Conservation (phyloP, 495 filamentous ascomycete genomes). For the Daldinia vernicosa region DNA sequence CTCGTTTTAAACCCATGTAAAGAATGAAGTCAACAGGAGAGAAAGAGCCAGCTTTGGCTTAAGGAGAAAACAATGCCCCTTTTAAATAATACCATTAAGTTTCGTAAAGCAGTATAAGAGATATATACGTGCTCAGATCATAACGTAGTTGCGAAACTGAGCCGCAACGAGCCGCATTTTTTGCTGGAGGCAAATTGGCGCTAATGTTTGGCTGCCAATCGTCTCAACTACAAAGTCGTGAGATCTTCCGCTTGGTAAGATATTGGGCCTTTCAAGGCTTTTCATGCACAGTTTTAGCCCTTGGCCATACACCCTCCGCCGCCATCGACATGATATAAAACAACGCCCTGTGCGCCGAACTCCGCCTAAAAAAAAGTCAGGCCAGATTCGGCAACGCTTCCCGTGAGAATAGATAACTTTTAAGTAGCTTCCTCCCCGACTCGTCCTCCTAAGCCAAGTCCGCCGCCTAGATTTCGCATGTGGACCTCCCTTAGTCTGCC, state of each 20-base stretch:
- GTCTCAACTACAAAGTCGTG: constrained; percentile 10
- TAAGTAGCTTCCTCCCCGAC: constrained; percentile 45
- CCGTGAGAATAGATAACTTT: background rate
- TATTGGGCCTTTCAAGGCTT: constrained; percentile 11
- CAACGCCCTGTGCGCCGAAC: constrained; percentile 25
- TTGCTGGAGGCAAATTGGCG: background rate
- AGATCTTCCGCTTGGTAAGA: background rate
- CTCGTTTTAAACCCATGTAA: background rate
- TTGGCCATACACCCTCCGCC: constrained; percentile 3
- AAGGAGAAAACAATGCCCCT: background rate
- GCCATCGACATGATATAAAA: constrained; percentile 1
- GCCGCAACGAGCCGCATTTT: background rate
- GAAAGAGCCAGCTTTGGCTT: background rate
- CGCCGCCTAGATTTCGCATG: constrained; percentile 49
- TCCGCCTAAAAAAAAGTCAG: constrained; percentile 3
- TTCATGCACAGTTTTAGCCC: constrained; percentile 5
- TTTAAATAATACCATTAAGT: constrained; percentile 21
- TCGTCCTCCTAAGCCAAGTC: constrained; percentile 40
- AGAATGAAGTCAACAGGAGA: background rate
- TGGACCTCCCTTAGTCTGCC: constrained; percentile 57
- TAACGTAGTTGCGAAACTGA: constrained; percentile 2
- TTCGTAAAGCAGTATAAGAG: constrained; percentile 16
- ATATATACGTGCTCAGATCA: constrained; percentile 28
- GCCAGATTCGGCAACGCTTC: background rate
- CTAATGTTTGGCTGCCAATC: background rate